phyloP scores from a whole-genome alignment of 2,329 filamentous ascomycete genomes.

The Fusarium sambucinum region DNA sequence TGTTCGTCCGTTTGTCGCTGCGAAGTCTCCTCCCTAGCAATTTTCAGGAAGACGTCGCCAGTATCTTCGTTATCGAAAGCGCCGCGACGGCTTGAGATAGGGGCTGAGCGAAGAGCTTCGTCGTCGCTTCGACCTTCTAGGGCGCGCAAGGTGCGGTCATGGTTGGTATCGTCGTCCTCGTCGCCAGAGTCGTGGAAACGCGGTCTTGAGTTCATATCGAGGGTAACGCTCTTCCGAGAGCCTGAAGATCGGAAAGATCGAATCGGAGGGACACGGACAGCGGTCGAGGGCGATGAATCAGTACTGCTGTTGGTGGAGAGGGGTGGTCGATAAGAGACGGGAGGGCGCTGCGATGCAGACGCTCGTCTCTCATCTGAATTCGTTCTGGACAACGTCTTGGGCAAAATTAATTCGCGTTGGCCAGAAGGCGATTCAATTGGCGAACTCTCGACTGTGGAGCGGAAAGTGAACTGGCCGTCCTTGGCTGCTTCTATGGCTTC shows the following conservation, averaged over 20 bases:
- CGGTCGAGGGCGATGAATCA: constrained; percentile 51
- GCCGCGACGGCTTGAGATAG: constrained; percentile 54
- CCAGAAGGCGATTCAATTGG: constrained; percentile 49
- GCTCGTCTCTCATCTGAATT: constrained; percentile 63
- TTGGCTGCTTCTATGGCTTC: constrained; percentile 49
- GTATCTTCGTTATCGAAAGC: constrained; percentile 63
- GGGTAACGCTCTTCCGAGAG: constrained; percentile 65
- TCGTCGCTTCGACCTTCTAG: constrained; percentile 59
- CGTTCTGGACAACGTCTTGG: constrained; percentile 56
- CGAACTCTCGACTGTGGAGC: constrained; percentile 39
- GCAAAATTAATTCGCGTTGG: constrained; percentile 62
- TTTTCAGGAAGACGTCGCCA: constrained; percentile 69
- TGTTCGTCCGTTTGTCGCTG: constrained; percentile 55
- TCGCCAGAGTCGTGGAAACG: constrained; percentile 60
- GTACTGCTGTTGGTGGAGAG: constrained; percentile 47
- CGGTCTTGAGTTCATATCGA: constrained; percentile 65
- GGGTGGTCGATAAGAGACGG: constrained; percentile 64
- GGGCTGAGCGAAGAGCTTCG: constrained; percentile 54
- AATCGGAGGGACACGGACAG: constrained; percentile 65
- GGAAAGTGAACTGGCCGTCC: constrained; percentile 36
- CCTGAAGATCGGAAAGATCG: constrained; percentile 68
- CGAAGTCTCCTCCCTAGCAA: constrained; percentile 65
- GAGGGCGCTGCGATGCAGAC: constrained; percentile 57
- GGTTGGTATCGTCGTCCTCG: constrained; percentile 58
- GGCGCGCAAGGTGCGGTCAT: constrained; percentile 64